These are phyloP conservation scores for Pseudozyma tsukubaensis DNA, from an alignment of 1,284 basidiomycete genomes.

Conservation along the genomic window DNA sequence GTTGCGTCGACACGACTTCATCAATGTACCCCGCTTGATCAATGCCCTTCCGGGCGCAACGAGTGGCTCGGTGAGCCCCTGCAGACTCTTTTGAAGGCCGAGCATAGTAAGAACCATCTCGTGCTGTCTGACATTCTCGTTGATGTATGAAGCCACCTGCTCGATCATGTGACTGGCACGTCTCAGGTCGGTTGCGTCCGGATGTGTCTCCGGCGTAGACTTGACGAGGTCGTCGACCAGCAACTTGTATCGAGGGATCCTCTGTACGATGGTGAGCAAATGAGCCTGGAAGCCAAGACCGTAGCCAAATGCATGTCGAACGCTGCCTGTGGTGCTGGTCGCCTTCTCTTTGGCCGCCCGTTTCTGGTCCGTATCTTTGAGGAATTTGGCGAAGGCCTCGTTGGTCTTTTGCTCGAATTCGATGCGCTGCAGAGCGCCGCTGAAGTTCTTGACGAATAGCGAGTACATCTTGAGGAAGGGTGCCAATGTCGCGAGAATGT, in stretches of 20 bases:
- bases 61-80: constrained; percentile 61
- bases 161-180: constrained; percentile 58
- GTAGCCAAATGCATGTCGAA: constrained; percentile 50
- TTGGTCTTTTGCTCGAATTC: constrained; percentile 60
- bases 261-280: constrained; percentile 65
- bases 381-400: constrained; percentile 59
- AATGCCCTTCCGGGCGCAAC: constrained; percentile 63
- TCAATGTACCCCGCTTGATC: constrained; percentile 60
- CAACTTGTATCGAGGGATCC: constrained; percentile 67
- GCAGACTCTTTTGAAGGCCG: constrained; percentile 59
- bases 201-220: constrained; percentile 57
- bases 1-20: constrained; percentile 65
- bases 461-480: constrained; percentile 68
- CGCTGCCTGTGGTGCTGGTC: constrained; percentile 17
- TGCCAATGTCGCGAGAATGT: constrained; percentile 65
- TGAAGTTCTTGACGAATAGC: constrained; percentile 68
- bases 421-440: constrained; percentile 62
- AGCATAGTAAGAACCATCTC: constrained; percentile 66
- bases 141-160: constrained; percentile 62
- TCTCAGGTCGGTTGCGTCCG: constrained; percentile 51
- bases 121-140: constrained; percentile 67
- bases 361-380: constrained; percentile 56
- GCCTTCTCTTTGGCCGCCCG: constrained; percentile 31
- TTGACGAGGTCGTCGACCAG: constrained; percentile 63
- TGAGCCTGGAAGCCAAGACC: constrained; percentile 66